Evolutionary conservation across 805 yeast genomes (phyloP), one percentile per base, ranked within the genome.

Genomic region (Cephaloascus fragrans): DNA sequence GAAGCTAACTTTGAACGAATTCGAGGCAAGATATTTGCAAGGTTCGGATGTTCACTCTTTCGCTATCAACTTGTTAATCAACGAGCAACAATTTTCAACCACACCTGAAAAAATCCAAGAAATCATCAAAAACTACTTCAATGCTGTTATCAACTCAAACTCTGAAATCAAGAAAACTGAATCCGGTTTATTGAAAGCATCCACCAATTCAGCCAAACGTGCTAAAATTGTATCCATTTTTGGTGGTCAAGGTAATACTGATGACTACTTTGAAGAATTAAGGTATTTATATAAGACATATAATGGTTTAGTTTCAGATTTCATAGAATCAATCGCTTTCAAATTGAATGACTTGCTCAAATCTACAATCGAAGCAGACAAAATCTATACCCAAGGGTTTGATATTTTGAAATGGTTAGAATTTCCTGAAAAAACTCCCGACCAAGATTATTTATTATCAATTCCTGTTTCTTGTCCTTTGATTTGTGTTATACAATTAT

Each of bases 241-340:
- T 53, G 98, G 99, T 59, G 99, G 99, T 55, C 99, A 93, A 70
- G 99, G 99, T 64, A 90, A 87, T 69, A 81, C 95, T 39, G 97
- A 93, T 57, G 97, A 93, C 59, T 93, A 87, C 69, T 93, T 93
- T 52, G 96, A 89, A 59, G 99, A 93, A 69, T 75, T 93, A 57
- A 80, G 95, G 59, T 94, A 87, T 47, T 60, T 89, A 43, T 82
- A 84, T 69, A 67, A 75, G 47, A 72, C 80, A 42, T 93, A 93
- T 70, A 72, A 80, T 47, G 84, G 85, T 19, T 69, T 90, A 45
- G 67, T 88, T 40, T 61, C 72, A 18, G 90, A 83, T 51, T 77
- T 90, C 50, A 72, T 93, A 50, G 62, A 68, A 45, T 71, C 77
- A 48, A 75, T 87, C 41, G 87, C 90, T 47, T 64, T 71, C 18